Percentiles rank a stretch among this genome's conserved stretches.
phyloP scores from a whole-genome alignment of 2,329 filamentous ascomycete species.

The Aspergillus proliferans region DNA sequence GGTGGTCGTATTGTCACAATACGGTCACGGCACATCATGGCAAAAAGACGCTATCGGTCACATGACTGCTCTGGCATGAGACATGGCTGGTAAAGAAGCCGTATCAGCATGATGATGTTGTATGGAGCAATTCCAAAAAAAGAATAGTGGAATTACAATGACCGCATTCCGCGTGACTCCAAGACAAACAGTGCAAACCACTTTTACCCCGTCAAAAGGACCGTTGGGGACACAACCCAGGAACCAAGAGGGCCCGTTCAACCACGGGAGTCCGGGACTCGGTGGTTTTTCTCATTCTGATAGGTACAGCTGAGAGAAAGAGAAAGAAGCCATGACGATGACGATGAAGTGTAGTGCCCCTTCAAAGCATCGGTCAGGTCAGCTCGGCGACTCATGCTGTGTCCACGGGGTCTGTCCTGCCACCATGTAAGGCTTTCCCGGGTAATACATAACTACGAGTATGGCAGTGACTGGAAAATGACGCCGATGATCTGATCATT shows the following conservation, averaged over 20 bases:
- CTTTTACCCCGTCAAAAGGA: background rate
- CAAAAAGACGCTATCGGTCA: background rate
- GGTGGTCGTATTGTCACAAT: background rate
- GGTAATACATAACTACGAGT: background rate
- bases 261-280: background rate
- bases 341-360: too few species aligned
- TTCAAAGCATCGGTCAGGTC: background rate
- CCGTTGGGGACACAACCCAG: background rate
- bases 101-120: background rate
- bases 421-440: background rate
- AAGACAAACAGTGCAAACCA: background rate
- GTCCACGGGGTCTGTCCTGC: background rate
- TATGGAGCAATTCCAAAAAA: background rate
- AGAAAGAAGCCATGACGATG: too few species aligned
- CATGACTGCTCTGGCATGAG: background rate
- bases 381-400: background rate
- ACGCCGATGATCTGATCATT: conserved; percentile 3
- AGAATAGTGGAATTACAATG: background rate
- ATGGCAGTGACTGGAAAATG: conserved; percentile 9
- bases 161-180: background rate
- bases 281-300: background rate
- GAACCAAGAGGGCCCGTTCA: background rate
- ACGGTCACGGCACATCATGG: background rate
- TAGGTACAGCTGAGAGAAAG: background rate
- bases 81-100: background rate